Evolutionary conservation across 495 filamentous ascomycete genomes (phyloP).

Genomic region (Saxophila tyrrhenica): DNA sequence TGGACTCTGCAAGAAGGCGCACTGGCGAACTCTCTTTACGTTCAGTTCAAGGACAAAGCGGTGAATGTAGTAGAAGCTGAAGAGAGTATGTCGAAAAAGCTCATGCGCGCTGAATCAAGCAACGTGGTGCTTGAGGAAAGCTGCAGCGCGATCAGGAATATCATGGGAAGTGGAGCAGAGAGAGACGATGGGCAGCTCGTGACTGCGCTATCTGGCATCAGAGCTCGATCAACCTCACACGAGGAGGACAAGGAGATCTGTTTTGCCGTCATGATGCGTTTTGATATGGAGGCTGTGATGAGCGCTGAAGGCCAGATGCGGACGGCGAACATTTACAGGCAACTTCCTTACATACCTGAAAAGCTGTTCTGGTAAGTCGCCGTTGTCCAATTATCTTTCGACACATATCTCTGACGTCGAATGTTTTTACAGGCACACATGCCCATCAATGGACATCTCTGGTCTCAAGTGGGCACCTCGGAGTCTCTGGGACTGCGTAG

Average conservation of each 20-base stretch:
- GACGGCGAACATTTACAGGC: background rate
- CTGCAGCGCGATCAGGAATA: background rate
- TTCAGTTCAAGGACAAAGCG: conserved; percentile 21
- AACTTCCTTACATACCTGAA: background rate
- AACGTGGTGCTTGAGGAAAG: background rate
- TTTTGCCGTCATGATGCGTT: background rate
- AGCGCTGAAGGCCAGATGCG: background rate
- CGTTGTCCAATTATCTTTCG: background rate
- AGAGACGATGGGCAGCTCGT: background rate
- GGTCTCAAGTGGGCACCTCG: background rate
- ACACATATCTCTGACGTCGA: background rate
- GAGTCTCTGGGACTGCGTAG: background rate
- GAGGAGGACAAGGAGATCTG: background rate
- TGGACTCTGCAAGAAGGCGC: conserved; percentile 29
- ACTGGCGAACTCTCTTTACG: conserved; percentile 17
- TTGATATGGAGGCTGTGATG: background rate
- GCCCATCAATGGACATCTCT: background rate
- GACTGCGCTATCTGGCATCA: background rate
- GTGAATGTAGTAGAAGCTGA: background rate
- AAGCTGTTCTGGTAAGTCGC: background rate
- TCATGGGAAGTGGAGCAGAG: background rate
- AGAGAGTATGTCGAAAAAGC: background rate
- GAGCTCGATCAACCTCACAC: background rate
- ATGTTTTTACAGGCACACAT: background rate
- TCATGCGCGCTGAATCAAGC: background rate